Percentiles rank a stretch among this genome's conserved stretches.
Evolutionary conservation across 148 eudicot genomes (phyloP).

Genomic region (Rheum nobile): DNA sequence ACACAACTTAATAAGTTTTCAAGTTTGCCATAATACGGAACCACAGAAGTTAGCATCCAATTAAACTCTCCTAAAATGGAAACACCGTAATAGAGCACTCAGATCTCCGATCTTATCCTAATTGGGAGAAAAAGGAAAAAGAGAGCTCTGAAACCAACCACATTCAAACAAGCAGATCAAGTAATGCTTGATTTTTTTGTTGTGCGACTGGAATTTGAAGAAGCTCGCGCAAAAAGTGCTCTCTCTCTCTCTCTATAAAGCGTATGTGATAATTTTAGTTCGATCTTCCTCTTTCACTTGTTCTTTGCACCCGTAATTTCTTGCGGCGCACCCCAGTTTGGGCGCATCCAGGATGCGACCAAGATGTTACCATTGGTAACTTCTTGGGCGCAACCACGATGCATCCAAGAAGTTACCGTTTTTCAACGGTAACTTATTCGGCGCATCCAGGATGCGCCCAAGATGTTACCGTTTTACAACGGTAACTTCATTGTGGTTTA

Average conservation of each 20-base stretch:
- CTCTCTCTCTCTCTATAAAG: background rate
- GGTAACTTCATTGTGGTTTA: no score
- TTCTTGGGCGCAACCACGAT: no score
- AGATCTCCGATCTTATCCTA: conserved; percentile 1
- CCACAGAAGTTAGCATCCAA: background rate
- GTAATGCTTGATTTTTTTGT: background rate
- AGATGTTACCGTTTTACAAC: no score
- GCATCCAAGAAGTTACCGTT: no score
- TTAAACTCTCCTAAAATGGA: background rate
- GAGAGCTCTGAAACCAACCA: no score
- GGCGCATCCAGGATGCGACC: no score
- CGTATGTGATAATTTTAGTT: background rate
- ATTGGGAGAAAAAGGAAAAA: background rate
- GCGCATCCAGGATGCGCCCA: no score
- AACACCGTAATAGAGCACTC: background rate
- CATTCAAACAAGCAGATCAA: background rate
- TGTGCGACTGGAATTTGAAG: background rate
- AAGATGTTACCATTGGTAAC: no score
- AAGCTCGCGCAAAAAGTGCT: background rate
- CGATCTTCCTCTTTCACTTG: no score
- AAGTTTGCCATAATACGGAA: background rate
- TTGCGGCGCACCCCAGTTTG: no score
- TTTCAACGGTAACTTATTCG: no score
- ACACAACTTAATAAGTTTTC: background rate
- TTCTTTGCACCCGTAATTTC: no score